Evolutionary conservation across 1,284 basidiomycete species (phyloP).

Genomic region (Trichosporon asahii): DNA sequence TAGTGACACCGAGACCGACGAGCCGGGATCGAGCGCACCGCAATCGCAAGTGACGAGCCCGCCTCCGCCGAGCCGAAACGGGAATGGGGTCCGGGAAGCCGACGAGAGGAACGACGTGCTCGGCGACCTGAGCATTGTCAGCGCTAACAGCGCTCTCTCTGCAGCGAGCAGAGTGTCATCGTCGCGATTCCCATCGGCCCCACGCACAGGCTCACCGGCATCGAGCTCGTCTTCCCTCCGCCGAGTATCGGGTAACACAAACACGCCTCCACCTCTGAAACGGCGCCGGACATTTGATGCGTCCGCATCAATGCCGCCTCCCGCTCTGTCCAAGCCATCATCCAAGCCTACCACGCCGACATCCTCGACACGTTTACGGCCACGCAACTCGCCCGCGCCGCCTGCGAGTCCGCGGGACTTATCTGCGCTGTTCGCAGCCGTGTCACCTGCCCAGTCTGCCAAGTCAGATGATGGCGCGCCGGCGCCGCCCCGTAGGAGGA

Average conservation of each 20-base stretch:
- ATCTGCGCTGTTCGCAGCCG: slow-evolving; percentile 31
- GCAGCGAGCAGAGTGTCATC: background rate
- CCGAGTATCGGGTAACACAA: background rate
- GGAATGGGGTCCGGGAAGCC: background rate
- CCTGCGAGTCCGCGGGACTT: slow-evolving; percentile 27
- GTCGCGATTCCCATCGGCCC: background rate
- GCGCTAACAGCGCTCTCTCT: background rate
- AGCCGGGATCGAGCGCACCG: slow-evolving; percentile 1
- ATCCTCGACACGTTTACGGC: background rate
- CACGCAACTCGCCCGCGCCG: slow-evolving; percentile 12
- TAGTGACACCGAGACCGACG: slow-evolving; percentile 3
- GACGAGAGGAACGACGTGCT: background rate
- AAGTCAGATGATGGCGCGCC: background rate
- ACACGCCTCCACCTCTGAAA: slow-evolving; percentile 7
- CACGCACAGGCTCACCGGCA: background rate
- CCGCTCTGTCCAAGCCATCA: background rate
- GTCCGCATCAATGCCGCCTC: background rate
- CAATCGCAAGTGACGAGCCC: background rate
- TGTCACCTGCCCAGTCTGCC: slow-evolving; percentile 22
- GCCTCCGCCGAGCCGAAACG: background rate
- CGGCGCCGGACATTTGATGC: background rate
- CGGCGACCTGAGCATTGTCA: background rate
- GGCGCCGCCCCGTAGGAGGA: slow-evolving; percentile 11
- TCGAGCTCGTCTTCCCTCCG: background rate
- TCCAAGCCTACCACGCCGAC: slow-evolving; percentile 3